Evolutionary conservation across 2,329 filamentous ascomycete species (phyloP).

Genomic region (Zymoseptoria ardabiliae): DNA sequence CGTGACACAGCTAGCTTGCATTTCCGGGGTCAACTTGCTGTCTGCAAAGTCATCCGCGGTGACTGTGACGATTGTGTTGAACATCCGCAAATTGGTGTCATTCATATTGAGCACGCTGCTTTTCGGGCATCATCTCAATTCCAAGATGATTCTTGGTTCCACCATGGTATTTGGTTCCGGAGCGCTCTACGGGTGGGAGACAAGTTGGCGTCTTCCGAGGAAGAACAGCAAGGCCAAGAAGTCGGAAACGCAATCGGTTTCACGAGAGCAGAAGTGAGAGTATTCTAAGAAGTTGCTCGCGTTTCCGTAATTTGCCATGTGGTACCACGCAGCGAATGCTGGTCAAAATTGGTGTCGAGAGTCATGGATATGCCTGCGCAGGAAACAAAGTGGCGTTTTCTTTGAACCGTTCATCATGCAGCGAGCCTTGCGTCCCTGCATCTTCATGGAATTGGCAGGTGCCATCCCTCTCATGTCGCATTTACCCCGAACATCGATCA

Average conservation of each 20-base stretch:
- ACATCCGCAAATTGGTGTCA: conserved; percentile 88
- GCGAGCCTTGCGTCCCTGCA: not conserved
- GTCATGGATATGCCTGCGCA: not conserved
- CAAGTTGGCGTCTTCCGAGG: conserved; percentile 39
- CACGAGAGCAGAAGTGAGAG: conserved; percentile 4
- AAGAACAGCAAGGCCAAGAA: conserved; percentile 9
- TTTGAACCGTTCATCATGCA: conserved; percentile 1
- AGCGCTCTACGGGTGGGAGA: conserved; percentile 81
- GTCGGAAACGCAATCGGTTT: not conserved
- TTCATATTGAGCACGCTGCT: conserved; percentile 86
- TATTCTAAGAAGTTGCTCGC: not conserved
- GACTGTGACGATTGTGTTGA: conserved; percentile 93
- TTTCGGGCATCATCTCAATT: conserved; percentile 76
- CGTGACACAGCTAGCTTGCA: conserved; percentile 87
- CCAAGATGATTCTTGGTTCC: conserved; percentile 72
- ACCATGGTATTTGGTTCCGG: conserved; percentile 82
- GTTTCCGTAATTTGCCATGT: conserved; percentile 1
- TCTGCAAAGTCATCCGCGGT: conserved; percentile 82
- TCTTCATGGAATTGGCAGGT: not conserved
- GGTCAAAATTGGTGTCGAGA: not conserved
- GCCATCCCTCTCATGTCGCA: not conserved
- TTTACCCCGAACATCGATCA: not conserved
- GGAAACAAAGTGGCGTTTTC: not conserved
- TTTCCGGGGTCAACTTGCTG: conserved; percentile 90
- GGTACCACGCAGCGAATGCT: not conserved